Evolutionary conservation across 2,329 filamentous ascomycete genomes (phyloP).

Genomic region (Hymenoscyphus fraxineus): DNA sequence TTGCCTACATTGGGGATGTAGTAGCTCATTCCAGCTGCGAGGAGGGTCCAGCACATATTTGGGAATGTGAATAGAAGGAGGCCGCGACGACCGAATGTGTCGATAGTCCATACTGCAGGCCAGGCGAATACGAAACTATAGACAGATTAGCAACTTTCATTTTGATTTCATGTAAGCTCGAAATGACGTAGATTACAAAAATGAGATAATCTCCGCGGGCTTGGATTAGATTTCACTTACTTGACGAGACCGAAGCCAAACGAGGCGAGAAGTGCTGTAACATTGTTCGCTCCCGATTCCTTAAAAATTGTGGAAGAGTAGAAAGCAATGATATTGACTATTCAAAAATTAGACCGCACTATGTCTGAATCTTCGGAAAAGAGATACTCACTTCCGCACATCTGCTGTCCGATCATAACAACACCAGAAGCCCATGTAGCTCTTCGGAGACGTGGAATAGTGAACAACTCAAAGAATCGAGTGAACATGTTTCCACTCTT

Average conservation of each 20-base stretch:
- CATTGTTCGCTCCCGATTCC: slow-evolving; percentile 51
- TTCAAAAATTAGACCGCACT: slow-evolving; percentile 33
- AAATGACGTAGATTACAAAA: neutral
- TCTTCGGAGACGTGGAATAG: slow-evolving; percentile 63
- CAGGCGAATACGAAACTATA: slow-evolving; percentile 52
- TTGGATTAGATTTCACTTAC: neutral
- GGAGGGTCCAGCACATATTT: slow-evolving; percentile 60
- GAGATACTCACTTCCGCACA: slow-evolving; percentile 24
- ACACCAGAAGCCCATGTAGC: slow-evolving; percentile 73
- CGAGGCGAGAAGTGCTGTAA: slow-evolving; percentile 55
- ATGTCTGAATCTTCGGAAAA: neutral
- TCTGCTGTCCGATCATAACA: slow-evolving; percentile 59
- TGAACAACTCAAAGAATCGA: slow-evolving; percentile 64
- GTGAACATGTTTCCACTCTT: slow-evolving; percentile 53
- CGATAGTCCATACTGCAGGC: slow-evolving; percentile 56
- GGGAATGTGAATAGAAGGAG: slow-evolving; percentile 62
- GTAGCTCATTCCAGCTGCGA: slow-evolving; percentile 46
- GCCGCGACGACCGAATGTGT: slow-evolving; percentile 57
- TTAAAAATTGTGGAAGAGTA: slow-evolving; percentile 62
- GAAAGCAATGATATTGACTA: slow-evolving; percentile 62
- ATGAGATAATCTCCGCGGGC: too few species aligned
- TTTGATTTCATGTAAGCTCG: neutral
- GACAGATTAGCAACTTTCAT: neutral
- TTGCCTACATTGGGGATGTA: neutral
- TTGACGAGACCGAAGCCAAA: slow-evolving; percentile 63